phyloP scores from a whole-genome alignment of 2,329 filamentous ascomycete genomes.

The Mycocentrospora acerina region DNA sequence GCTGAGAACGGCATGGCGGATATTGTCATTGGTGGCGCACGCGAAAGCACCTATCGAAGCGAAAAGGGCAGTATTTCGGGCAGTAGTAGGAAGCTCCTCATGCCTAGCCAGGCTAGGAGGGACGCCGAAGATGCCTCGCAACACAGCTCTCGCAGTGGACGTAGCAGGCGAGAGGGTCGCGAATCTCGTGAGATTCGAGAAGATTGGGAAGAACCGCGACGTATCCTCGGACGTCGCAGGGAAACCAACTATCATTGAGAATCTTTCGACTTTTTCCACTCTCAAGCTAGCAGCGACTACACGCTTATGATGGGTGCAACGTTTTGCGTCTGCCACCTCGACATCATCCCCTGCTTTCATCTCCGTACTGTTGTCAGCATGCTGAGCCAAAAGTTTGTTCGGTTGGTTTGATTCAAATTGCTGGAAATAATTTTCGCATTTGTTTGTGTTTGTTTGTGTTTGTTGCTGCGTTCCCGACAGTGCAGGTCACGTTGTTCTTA shows the following conservation, averaged over 20 bases:
- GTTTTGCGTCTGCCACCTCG: background rate
- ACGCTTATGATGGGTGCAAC: background rate
- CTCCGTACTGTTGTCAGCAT: background rate
- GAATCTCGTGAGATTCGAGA: conserved; percentile 10
- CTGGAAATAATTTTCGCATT: too few relatives aligned
- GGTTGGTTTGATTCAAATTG: too few relatives aligned
- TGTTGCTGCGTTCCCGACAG: conserved; percentile 29
- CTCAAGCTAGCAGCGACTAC: too few relatives aligned
- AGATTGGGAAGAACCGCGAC: conserved; percentile 22
- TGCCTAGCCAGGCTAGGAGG: conserved; percentile 21
- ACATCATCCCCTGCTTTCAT: background rate
- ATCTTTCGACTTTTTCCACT: conserved; percentile 1
- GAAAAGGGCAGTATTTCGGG: conserved; percentile 29
- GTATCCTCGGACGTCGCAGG: conserved; percentile 24
- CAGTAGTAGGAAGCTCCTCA: conserved; percentile 19
- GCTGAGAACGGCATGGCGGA: conserved; percentile 40
- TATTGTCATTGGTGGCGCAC: conserved; percentile 34
- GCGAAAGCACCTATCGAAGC: conserved; percentile 28
- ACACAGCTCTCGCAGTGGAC: conserved; percentile 28
- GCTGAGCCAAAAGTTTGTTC: conserved; percentile 23
- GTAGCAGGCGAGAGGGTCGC: conserved; percentile 25
- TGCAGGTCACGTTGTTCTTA: conserved; percentile 39
- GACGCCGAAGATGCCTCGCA: conserved; percentile 34
- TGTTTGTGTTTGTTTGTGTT: conserved; percentile 24
- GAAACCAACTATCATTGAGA: conserved; percentile 21